These are phyloP conservation scores for Neonectria faginata DNA, from an alignment of 2,329 filamentous ascomycete species.

Conservation along the genomic window DNA sequence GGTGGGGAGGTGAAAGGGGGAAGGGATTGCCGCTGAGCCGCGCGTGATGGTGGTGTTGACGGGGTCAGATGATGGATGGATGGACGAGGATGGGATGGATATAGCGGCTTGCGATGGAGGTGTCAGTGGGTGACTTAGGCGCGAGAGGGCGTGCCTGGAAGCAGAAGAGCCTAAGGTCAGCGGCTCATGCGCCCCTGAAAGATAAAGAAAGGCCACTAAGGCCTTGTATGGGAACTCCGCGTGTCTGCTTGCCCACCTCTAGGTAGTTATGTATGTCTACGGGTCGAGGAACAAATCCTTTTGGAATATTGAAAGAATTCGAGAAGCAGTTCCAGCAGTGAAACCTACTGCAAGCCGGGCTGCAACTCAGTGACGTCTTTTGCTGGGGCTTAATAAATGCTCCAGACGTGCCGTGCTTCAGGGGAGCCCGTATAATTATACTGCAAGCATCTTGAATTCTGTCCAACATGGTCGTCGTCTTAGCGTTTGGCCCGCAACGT, in stretches of 20 bases:
- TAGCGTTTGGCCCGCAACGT: neutral
- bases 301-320: neutral
- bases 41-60: neutral
- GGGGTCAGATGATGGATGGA: neutral
- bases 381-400: neutral
- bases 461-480: neutral
- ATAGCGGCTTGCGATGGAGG: neutral
- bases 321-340: neutral
- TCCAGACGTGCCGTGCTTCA: too few relatives aligned
- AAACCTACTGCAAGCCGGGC: neutral
- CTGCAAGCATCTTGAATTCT: neutral
- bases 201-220: neutral
- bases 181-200: neutral
- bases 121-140: neutral
- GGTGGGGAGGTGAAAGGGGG: neutral
- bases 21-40: slow-evolving; percentile 1
- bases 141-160: neutral
- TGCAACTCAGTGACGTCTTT: slow-evolving; percentile 22
- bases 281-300: neutral
- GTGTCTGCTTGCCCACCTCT: too few relatives aligned
- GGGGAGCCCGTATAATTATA: neutral
- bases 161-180: neutral
- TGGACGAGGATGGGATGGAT: neutral
- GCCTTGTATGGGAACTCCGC: neutral
- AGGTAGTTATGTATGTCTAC: too few relatives aligned